Evolutionary conservation across 2,329 filamentous ascomycete species (phyloP).

Genomic region (Exophiala sideris): DNA sequence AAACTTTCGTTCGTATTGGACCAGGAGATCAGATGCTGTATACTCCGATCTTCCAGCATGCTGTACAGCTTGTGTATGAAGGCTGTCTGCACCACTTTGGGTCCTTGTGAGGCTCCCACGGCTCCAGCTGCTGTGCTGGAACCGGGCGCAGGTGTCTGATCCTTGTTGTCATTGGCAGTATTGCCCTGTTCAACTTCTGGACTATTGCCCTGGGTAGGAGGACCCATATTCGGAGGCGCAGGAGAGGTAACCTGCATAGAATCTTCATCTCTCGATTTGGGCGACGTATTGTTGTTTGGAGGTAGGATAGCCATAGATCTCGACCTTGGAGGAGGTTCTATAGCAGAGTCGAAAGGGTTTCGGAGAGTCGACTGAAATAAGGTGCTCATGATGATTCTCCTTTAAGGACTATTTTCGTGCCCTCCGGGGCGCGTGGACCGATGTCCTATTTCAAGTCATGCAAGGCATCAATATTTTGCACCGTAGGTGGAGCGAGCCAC

Average conservation of each 20-base stretch:
- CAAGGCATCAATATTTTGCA: slow-evolving; percentile 24
- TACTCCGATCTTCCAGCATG: slow-evolving; percentile 92
- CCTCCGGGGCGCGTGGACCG: slow-evolving; percentile 10
- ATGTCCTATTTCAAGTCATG: slow-evolving; percentile 23
- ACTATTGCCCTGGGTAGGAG: slow-evolving; percentile 44
- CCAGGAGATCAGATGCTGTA: slow-evolving; percentile 96
- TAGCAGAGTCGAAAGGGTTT: slow-evolving; percentile 26
- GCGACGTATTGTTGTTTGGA: slow-evolving; percentile 24
- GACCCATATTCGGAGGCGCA: slow-evolving; percentile 47
- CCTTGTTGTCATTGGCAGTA: slow-evolving; percentile 32
- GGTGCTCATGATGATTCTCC: slow-evolving; percentile 27
- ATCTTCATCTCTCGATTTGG: slow-evolving; percentile 40
- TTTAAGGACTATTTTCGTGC: slow-evolving; percentile 10
- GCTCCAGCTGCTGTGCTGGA: slow-evolving; percentile 32
- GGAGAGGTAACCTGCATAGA: slow-evolving; percentile 55
- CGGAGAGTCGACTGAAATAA: slow-evolving; percentile 24
- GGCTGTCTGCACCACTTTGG: slow-evolving; percentile 96
- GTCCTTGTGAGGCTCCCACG: slow-evolving; percentile 69
- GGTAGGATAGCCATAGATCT: slow-evolving; percentile 25
- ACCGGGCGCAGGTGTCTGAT: slow-evolving; percentile 22
- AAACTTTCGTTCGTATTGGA: slow-evolving; percentile 92
- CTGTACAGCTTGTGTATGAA: slow-evolving; percentile 99
- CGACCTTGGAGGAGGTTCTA: slow-evolving; percentile 20
- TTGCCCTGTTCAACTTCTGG: slow-evolving; percentile 47
- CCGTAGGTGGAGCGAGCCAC: slow-evolving; percentile 20